Evolutionary conservation across 768 basidiomycete species (phyloP), one percentile per base, ranked within the genome.

Genomic region (Pisolithus orientalis): DNA sequence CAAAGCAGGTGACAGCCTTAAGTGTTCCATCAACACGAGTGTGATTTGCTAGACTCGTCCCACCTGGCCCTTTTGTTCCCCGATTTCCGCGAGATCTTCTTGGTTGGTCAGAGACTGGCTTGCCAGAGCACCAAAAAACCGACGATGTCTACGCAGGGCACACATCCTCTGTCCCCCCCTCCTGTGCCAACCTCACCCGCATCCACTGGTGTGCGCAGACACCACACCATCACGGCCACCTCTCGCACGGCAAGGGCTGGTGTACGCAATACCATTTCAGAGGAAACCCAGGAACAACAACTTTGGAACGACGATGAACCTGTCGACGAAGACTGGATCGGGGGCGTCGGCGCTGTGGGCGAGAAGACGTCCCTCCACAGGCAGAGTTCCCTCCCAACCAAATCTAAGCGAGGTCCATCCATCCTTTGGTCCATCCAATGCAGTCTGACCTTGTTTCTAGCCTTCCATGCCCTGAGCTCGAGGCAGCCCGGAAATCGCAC

Each of bases 161-260:
- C 61, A n/a, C 66, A 72, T 59, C 66, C 69, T 38, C 69, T 73
- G 14, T 70, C 75, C 17, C 73, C 76, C 24, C 74, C 75, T 28
- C 73, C 74, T 17, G 69, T 66, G 34, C 63, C 74, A 21, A 68
- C 61, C 4, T 68, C 70, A 4, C 63, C 67, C 4, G 66, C 70
- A 17, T 65, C 72, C 25, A 65, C 68, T 13, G 75, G 77, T 24
- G 87, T 90, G n/a, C 76, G 89, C 59, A 80, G 89, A 31, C 86
- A 90, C 66, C 89, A 91, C 62, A 91, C 89, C 46, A 90, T 91
- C 68, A 80, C 89, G 29, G 80, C 86, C 10, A 75, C 86, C 24
- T 86, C 86, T 47, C 79, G 89, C 59, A 71, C 79, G 1, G 76
- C 82, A 34, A 73, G 87, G 46, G 72, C 80, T 16, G 74, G 69